Evolutionary conservation across 148 eudicot genomes (phyloP).

Genomic region (Amaranthus cruentus): DNA sequence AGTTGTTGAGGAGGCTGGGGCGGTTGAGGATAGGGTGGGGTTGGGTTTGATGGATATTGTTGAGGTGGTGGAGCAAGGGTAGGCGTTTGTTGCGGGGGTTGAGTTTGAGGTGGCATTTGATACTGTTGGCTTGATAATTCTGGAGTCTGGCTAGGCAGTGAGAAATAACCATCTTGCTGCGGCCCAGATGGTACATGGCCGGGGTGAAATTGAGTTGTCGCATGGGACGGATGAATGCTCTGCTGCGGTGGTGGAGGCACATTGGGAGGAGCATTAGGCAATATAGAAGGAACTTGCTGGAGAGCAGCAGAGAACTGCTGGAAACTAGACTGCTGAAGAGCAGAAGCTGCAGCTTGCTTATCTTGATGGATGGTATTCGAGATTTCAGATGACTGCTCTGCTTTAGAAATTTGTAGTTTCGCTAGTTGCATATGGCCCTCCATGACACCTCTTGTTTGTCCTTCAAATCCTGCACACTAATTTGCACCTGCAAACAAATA

Average conservation of each 20-base stretch:
- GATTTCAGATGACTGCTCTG: conserved; percentile 39
- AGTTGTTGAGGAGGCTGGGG: conserved; percentile 43
- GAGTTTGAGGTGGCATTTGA: conserved; percentile 56
- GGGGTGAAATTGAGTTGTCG: conserved; percentile 45
- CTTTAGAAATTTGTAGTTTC: conserved; percentile 50
- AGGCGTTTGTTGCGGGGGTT: conserved; percentile 36
- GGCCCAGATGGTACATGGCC: conserved; percentile 41
- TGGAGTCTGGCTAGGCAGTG: conserved; percentile 40
- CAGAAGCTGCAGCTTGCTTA: conserved; percentile 34
- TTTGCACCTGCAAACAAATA: conserved; percentile 53
- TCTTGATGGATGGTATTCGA: conserved; percentile 30
- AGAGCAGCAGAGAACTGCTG: conserved; percentile 44
- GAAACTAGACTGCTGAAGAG: conserved; percentile 44
- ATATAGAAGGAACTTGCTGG: conserved; percentile 34
- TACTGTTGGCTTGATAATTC: conserved; percentile 52
- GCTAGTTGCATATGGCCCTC: conserved; percentile 67
- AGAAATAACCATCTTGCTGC: conserved; percentile 52
- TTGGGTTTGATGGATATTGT: conserved; percentile 37
- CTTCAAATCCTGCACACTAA: conserved; percentile 52
- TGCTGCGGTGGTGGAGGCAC: conserved; percentile 44
- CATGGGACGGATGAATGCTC: conserved; percentile 35
- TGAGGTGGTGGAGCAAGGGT: conserved; percentile 42
- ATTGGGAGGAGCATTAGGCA: conserved; percentile 30
- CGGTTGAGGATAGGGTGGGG: conserved; percentile 45
- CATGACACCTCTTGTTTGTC: conserved; percentile 80